Base-by-base conservation (phyloP, 2,329 filamentous ascomycete species). In the Colletotrichum karsti region DNA sequence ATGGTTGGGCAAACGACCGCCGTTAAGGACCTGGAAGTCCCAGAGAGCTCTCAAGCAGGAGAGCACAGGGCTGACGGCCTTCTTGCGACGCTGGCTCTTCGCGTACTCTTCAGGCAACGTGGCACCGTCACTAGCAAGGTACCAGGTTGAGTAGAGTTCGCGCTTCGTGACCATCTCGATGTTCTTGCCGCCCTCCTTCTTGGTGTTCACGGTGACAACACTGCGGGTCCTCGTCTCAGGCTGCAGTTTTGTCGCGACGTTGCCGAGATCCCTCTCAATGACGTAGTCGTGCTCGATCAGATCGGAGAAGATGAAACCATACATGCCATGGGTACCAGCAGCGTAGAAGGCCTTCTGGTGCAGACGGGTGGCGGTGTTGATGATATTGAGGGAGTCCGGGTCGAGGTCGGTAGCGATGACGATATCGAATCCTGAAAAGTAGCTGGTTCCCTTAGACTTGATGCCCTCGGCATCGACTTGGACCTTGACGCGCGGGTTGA, bases 281-380 rank as follows among this genome's bases (percentile, higher is more conserved):
- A 96, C 90, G 76, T 94, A 99, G 74, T 95, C 91, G 78, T 99
- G 96, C 74, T 91, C 88, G 73, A 97, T 94, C 22, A 99, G 87
- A 78, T 99, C 96, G 65, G 93, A 92, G 78, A 99, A 99, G 72
- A 97, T 92, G 82, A 93, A 99, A 63, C 96, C 96, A 78, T 97
- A 98, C 77, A 97, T 88, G 54, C 96, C 96, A 77, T 98, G 93
- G 3, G 92, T 89, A 56, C 91, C 92, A 37, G 94, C 93, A 9
- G 94, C 94, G 80, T 99, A 99, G 79, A 98, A 98, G 10, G 94
- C 91, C 53, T 90, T 89, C 70, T 89, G 87, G 69, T 92, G 90
- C 39, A 97, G 82, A 51, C 95, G 92, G 42, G 94, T 95, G 28
- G 93, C 92, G 22, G 93, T 93, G 81, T 98, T 98, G 82, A 98